These are phyloP conservation scores for Paramecium biaurelia DNA, from an alignment of 73 alveolate genomes.

Conservation along the genomic window DNA sequence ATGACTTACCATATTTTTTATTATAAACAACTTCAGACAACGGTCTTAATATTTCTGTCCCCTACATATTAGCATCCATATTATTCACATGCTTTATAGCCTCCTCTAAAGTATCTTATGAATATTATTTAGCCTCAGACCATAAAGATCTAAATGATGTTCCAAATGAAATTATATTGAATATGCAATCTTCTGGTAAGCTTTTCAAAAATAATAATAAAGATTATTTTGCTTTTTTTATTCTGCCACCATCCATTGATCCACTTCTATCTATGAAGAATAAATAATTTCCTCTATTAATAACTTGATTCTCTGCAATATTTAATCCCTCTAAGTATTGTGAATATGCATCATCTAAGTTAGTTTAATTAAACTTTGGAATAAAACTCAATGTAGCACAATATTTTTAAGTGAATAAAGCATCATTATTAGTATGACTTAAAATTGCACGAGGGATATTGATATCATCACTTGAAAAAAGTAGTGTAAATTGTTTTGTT, in stretches of 20 bases:
- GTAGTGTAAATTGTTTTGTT: neutral
- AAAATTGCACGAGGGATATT: neutral
- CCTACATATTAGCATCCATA: slow-evolving; percentile 78
- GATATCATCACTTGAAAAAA: neutral
- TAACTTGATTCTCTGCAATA: neutral
- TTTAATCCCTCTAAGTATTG: neutral
- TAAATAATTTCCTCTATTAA: slow-evolving; percentile 68
- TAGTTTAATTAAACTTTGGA: slow-evolving; percentile 38
- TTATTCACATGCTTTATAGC: slow-evolving; percentile 49
- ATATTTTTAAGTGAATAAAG: neutral
- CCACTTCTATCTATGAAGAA: slow-evolving; percentile 87
- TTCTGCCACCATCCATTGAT: slow-evolving; percentile 79
- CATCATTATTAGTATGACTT: neutral
- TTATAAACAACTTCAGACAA: neutral
- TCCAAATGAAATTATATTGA: slow-evolving; percentile 77
- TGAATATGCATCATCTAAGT: slow-evolving; percentile 16
- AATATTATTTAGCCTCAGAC: slow-evolving; percentile 68
- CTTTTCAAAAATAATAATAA: slow-evolving; percentile 74
- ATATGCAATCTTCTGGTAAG: slow-evolving; percentile 74
- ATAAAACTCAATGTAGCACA: slow-evolving; percentile 41
- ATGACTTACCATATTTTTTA: neutral
- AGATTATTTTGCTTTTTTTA: slow-evolving; percentile 78
- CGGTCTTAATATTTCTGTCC: slow-evolving; percentile 90
- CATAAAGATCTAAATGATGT: slow-evolving; percentile 38
- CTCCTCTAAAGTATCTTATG: slow-evolving; percentile 63